Evolutionary conservation across 495 filamentous ascomycete genomes (phyloP), one percentile per base, ranked within the genome.

Genomic region (Trichoderma erinaceum): DNA sequence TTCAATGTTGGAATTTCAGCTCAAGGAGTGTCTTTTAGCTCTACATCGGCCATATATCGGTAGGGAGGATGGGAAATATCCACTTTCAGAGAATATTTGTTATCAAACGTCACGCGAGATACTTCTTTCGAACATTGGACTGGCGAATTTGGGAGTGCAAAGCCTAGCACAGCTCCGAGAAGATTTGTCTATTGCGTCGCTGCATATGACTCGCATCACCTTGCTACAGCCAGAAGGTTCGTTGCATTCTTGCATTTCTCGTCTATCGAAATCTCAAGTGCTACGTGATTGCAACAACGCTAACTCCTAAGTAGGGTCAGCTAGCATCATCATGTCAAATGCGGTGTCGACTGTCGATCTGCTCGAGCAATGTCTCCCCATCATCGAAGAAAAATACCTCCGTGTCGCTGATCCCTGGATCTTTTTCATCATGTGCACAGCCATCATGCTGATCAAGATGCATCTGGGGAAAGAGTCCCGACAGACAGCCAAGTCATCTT

Each of bases 71-170:
- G 73, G 71, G 3, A 70, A 70, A 11, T 77, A 73, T 65, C 70
- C 73, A 46, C 68, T 69, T 11, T 74, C 76, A 1, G 76, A 77
- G 35, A 71, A 73, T 35, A 73, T 77, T 15, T 75, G 74, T 61
- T 78, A 78, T 67, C 76, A 69, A 6, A 74, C 74, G 41, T 72
- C 76, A 5, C 76, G 75, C 27, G 76, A 78, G 41, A 67, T 78
- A 13, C 71, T 78, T 8, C 44, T 76, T 68, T 75, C 76, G 70
- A 75, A 76, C 38, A 70, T 74, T 27, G 68, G 67, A 4, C 70
- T 78, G 2, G 75, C 69, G 25, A 69, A 71, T 43, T 70, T 74
- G 46, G 76, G 73, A 25, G 75, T 76, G 56, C 70, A 75, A 46
- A 73, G 73, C 2, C 56, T 76, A 29, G 71, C 72, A 63, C 74